These are phyloP conservation scores for Malbranchea cinnamomea DNA, from an alignment of 2,329 filamentous ascomycete genomes.

Conservation along the genomic window DNA sequence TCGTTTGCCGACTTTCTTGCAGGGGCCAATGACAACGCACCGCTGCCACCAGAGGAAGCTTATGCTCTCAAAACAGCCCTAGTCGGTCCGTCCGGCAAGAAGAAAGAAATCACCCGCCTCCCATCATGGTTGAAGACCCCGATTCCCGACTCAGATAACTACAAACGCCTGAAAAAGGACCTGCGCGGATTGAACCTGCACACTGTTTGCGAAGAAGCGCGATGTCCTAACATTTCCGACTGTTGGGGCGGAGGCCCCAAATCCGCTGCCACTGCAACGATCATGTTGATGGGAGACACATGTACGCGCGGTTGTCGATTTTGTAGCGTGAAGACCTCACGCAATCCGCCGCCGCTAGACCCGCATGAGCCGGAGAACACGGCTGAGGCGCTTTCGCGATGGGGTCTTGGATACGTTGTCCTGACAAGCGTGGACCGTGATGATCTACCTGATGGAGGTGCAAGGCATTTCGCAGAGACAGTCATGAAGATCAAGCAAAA, in stretches of 20 bases:
- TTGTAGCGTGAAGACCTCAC: conserved; percentile 87
- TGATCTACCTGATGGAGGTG: conserved; percentile 77
- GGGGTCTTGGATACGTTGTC: conserved; percentile 93
- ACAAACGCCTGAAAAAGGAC: conserved; percentile 89
- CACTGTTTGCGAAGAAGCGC: conserved; percentile 94
- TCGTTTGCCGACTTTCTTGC: conserved; percentile 49
- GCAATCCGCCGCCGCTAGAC: conserved; percentile 64
- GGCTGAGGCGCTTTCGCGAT: conserved; percentile 78
- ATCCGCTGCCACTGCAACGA: conserved; percentile 83
- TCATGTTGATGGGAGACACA: conserved; percentile 99
- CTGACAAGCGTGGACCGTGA: conserved; percentile 88
- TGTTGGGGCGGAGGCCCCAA: conserved; percentile 92
- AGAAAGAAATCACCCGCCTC: conserved; percentile 56
- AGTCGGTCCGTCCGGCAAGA: conserved; percentile 45
- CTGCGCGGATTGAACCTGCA: conserved; percentile 77
- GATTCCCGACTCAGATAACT: conserved; percentile 73
- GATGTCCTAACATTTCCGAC: conserved; percentile 93
- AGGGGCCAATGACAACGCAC: conserved; percentile 26
- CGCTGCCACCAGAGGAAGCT: conserved; percentile 34
- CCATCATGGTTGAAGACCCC: conserved; percentile 94
- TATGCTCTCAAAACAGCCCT: conserved; percentile 47
- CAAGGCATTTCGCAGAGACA: conserved; percentile 81
- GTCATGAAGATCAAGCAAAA: conserved; percentile 86
- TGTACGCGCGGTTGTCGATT: conserved; percentile 94
- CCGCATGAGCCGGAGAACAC: conserved; percentile 95